A percentile compares a stretch with the other conserved stretches of the same genome.
These are phyloP conservation scores for Sutorius eximius DNA, from an alignment of 1,284 basidiomycete species.

Conservation along the genomic window DNA sequence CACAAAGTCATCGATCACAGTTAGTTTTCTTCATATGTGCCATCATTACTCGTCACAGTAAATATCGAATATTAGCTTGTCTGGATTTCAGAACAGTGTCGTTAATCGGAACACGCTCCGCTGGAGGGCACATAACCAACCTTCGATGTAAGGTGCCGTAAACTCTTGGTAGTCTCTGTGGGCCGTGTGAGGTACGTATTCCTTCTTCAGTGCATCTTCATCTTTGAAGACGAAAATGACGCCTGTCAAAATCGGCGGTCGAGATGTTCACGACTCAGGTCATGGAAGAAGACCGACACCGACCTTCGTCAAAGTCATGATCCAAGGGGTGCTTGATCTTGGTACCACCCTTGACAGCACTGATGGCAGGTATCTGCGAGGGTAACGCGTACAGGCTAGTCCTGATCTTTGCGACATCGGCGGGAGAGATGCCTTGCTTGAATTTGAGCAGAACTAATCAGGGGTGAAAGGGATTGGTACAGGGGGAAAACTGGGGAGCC, in stretches of 20 bases:
- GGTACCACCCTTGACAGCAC: constrained; percentile 11
- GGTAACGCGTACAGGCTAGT: constrained; percentile 6
- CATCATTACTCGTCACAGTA: constrained; percentile 8
- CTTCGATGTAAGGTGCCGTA: constrained; percentile 19
- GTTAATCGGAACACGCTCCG: not conserved
- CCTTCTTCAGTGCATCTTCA: constrained; percentile 10
- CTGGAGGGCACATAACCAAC: constrained; percentile 8
- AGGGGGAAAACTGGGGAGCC: not conserved
- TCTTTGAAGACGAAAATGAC: constrained; percentile 26
- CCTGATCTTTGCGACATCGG: constrained; percentile 11
- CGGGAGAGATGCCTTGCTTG: constrained; percentile 12
- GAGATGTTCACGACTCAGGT: not conserved
- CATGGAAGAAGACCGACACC: not conserved
- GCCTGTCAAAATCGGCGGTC: constrained; percentile 1
- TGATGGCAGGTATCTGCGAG: constrained; percentile 20
- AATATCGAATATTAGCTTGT: constrained; percentile 30
- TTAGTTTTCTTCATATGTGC: not conserved
- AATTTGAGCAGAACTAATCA: constrained; percentile 24
- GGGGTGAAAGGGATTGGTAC: not conserved
- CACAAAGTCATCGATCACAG: constrained; percentile 1
- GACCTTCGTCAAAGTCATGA: constrained; percentile 29
- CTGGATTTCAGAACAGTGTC: constrained; percentile 8
- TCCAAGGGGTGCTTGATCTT: constrained; percentile 22
- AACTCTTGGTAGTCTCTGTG: constrained; percentile 13
- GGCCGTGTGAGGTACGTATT: constrained; percentile 20